A percentile compares a stretch with the other conserved stretches of the same genome.
These are phyloP conservation scores for Geosmithia morbida DNA, from an alignment of 2,329 filamentous ascomycete species.

Conservation along the genomic window DNA sequence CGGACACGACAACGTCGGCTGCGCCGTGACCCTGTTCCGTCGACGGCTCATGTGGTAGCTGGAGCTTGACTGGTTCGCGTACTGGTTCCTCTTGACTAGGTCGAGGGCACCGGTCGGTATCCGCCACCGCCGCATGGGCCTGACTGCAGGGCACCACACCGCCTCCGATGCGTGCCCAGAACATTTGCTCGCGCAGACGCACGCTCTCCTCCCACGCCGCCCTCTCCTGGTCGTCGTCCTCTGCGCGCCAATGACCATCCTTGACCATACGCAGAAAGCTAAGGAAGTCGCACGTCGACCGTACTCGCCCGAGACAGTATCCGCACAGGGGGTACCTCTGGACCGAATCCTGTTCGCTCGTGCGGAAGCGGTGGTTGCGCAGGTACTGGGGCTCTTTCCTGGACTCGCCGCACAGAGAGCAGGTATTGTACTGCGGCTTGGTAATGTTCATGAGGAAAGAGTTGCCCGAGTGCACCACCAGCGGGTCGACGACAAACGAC, in stretches of 20 bases:
- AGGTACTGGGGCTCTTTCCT: conserved; percentile 57
- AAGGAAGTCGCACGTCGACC: conserved; percentile 83
- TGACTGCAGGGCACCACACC: conserved; percentile 56
- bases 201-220: conserved; percentile 93
- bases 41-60: not conserved
- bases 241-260: conserved; percentile 80
- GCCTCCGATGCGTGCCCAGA: conserved; percentile 86
- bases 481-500: conserved; percentile 77
- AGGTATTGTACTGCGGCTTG: conserved; percentile 49
- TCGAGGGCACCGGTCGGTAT: conserved; percentile 5
- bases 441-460: conserved; percentile 32
- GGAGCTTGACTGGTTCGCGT: not conserved
- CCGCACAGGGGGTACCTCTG: conserved; percentile 82
- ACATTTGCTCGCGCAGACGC: conserved; percentile 82
- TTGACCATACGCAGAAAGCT: conserved; percentile 84
- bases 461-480: conserved; percentile 35
- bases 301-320: conserved; percentile 72
- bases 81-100: conserved; percentile 4
- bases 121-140: conserved; percentile 3
- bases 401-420: conserved; percentile 77
- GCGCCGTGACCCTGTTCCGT: not conserved
- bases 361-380: conserved; percentile 77
- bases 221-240: conserved; percentile 71
- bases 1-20: not conserved
- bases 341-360: conserved; percentile 72